Evolutionary conservation across 306 rosid genomes (phyloP).

Genomic region (Trichosanthes truncata): DNA sequence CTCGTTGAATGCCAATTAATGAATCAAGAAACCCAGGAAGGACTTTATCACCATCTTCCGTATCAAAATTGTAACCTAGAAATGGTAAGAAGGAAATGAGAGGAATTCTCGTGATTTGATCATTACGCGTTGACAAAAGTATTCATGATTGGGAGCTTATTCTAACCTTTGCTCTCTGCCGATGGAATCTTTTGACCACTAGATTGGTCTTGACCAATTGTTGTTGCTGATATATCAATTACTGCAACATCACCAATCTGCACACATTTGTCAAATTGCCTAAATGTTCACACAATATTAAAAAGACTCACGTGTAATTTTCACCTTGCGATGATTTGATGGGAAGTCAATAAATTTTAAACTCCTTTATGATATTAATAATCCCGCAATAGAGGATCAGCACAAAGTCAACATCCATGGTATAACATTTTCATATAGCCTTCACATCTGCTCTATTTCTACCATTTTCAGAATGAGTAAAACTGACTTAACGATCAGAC

Average conservation of each 20-base stretch:
- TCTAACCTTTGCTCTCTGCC: slow-evolving; percentile 83
- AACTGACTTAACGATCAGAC: neutral
- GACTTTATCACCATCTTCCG: slow-evolving; percentile 64
- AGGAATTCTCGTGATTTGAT: neutral
- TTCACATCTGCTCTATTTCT: neutral
- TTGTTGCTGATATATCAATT: slow-evolving; percentile 80
- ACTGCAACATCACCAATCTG: slow-evolving; percentile 81
- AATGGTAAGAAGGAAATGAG: slow-evolving; percentile 3
- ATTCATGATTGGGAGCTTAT: slow-evolving; percentile 5
- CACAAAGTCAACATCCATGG: neutral
- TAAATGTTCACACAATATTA: neutral
- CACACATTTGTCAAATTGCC: slow-evolving; percentile 15
- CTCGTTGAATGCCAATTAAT: slow-evolving; percentile 54
- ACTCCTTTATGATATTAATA: neutral
- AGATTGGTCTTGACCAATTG: slow-evolving; percentile 60
- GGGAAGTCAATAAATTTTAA: neutral
- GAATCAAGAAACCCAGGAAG: slow-evolving; percentile 78
- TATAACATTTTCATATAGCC: neutral
- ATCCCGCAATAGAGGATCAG: neutral
- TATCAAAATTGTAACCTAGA: slow-evolving; percentile 79
- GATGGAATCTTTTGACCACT: slow-evolving; percentile 63
- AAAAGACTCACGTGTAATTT: neutral
- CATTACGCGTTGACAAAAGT: neutral
- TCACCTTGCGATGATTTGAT: neutral
- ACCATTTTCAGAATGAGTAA: neutral